These are phyloP conservation scores for Cichorium intybus DNA, from an alignment of 140 eudicot genomes.

Conservation along the genomic window DNA sequence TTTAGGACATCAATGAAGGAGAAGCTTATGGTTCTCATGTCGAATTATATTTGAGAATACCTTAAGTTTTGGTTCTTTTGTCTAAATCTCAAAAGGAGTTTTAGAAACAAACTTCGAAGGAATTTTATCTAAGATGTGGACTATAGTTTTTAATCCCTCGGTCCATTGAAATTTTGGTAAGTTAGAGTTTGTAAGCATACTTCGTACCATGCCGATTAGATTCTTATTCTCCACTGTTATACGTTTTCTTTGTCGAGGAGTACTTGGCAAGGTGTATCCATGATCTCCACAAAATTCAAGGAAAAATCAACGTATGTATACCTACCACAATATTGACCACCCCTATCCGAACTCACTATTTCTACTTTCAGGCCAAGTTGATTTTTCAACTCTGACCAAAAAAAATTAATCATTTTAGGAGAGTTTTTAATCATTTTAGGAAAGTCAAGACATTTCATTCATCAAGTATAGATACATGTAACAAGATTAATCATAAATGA, in stretches of 20 bases:
- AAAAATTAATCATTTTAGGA: neutral
- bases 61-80: neutral
- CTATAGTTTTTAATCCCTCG: neutral
- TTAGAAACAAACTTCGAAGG: no score
- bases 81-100: neutral
- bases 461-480: neutral
- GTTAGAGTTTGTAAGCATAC: neutral
- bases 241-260: neutral
- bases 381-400: neutral
- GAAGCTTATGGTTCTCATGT: no score
- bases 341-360: neutral
- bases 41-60: neutral
- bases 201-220: neutral
- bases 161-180: neutral
- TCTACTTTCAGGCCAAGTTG: neutral
- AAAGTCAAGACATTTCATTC: no score
- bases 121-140: neutral
- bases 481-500: neutral
- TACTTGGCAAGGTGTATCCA: neutral
- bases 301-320: neutral
- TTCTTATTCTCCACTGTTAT: no score
- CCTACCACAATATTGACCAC: neutral
- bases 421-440: no score
- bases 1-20: no score
- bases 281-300: neutral